Percentiles rank a stretch among this genome's conserved stretches.
phyloP scores from a whole-genome alignment of 2,329 filamentous ascomycete genomes.

The Neurospora crassa region DNA sequence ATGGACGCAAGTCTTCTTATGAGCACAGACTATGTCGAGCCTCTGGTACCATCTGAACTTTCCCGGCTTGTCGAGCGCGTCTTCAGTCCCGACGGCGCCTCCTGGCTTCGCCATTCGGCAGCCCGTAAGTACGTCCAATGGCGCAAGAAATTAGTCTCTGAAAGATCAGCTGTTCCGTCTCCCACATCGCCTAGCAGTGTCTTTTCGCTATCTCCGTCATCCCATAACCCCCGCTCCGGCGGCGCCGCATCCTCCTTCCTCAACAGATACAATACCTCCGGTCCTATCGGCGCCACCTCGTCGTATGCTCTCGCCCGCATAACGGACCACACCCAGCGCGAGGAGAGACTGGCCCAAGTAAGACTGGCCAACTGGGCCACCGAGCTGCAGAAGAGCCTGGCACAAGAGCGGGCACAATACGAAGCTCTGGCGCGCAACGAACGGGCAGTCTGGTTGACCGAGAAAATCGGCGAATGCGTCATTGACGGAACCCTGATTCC shows the following conservation, averaged over 20 bases:
- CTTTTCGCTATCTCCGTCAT: background rate
- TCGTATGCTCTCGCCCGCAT: slow-evolving; percentile 54
- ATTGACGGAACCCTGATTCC: slow-evolving; percentile 54
- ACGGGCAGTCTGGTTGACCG: slow-evolving; percentile 59
- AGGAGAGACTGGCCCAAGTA: slow-evolving; percentile 35
- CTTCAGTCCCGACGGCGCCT: slow-evolving; percentile 68
- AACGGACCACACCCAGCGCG: slow-evolving; percentile 30
- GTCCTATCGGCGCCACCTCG: slow-evolving; percentile 22
- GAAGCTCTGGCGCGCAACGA: slow-evolving; percentile 53
- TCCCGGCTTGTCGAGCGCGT: slow-evolving; percentile 57
- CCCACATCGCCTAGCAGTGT: background rate
- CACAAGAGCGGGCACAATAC: slow-evolving; percentile 62
- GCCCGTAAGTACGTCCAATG: slow-evolving; percentile 74
- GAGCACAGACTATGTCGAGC: slow-evolving; percentile 82
- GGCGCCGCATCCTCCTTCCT: background rate
- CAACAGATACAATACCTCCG: slow-evolving; percentile 6
- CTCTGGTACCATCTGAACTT: slow-evolving; percentile 69
- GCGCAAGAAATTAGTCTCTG: slow-evolving; percentile 31
- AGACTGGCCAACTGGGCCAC: slow-evolving; percentile 73
- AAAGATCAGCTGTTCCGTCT: background rate
- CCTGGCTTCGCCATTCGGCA: slow-evolving; percentile 73
- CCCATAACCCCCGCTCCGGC: background rate
- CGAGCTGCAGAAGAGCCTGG: slow-evolving; percentile 67
- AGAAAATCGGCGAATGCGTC: slow-evolving; percentile 56
- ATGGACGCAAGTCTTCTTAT: slow-evolving; percentile 94